Evolutionary conservation across 208 protist genomes (phyloP), one percentile per base, ranked within the genome.

Genomic region (Willaertia magna): DNA sequence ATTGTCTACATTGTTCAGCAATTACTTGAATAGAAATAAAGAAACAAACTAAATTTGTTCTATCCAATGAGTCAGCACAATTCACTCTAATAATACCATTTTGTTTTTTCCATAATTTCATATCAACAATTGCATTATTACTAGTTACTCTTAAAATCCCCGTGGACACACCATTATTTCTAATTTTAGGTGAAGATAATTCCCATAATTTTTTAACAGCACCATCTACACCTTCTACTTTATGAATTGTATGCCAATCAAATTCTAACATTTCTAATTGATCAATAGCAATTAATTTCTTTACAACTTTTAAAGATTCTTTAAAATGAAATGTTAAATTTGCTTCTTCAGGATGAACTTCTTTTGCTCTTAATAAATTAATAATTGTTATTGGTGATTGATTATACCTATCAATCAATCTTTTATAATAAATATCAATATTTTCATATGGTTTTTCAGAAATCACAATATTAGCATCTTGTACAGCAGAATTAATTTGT

Each of bases 51-150:
- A 97, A 90, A 92, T 99, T 99, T 0, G 97, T 99, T 42, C 97
- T 92, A 88, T 99, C 97, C 14, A 99, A 91, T 67, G 95, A 98
- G 88, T 99, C 97, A 42, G 98, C 92, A 89, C 97, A 99, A 89
- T 99, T 99, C 40, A 92, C 96, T 42, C 97, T 92, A 52, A 97
- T 87, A 0, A 98, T 92, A 74, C 97, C 97, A 40, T 85, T 76
- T 87, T 98, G 96, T 43, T 89, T 55, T 14, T 42, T 46, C 42
- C 42, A 46, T 16, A 78, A 4, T n/a, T 48, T 83, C 43, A 42
- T 74, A 82, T 59, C 88, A 22, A 61, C 42, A 34, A 87, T 40
- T 7, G 18, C 52, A 48, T 44, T n/a, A 46, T 43, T 7, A 9
- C 4, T 34, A 42, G 42, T 40, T 4, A 81, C 26, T n/a, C 51